Base-by-base conservation (phyloP, 331 rosid species). In the Quercus lobata region DNA sequence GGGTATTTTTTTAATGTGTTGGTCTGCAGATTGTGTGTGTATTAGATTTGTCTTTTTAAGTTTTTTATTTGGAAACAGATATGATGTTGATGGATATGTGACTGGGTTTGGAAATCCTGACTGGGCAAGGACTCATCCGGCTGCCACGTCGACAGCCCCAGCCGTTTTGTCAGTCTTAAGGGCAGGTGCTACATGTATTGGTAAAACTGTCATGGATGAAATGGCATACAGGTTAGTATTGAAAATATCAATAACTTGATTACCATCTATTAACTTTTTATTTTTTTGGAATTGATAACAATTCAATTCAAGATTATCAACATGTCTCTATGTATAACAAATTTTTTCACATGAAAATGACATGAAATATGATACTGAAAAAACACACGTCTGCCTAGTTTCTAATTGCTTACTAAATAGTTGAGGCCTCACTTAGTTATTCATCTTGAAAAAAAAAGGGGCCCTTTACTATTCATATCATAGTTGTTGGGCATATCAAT, bases 191-290 rank as follows among this genome's bases (percentile, higher is more conserved):
- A 91, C 90, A 32, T 91, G 93, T 76, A 78, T 89, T 66, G 98
- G 98, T 78, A 91, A 79, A 86, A 95, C 97, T 81, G 86, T 90
- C 83, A 95, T 92, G 98, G 98, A 95, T 80, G 97, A 95, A 91
- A 84, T 95, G 98, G 98, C 98, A 53, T 92, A 84, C 87, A 79
- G 98, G 98, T 95, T 76, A 3, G 77, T 58, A 6, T 7, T 65
- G 22, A 18, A 30, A 65, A 30, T 18, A n/a, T 24, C 32, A 34
- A 1, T 34, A 35, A 34, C 29, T 34, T 32, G 49, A 68, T 18
- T 68, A 49, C 2, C 12, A 5, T 66, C 21, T 5, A 34, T 32
- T 22, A 60, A 21, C 46, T 2, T 41, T 41, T 2, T 41, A 1
- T 61, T 55, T 10, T 58, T 58, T 9, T 2, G 18, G 66, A 58